Base-by-base conservation (phyloP, 106 monocot species). In the Dendrobium chrysotoxum region DNA sequence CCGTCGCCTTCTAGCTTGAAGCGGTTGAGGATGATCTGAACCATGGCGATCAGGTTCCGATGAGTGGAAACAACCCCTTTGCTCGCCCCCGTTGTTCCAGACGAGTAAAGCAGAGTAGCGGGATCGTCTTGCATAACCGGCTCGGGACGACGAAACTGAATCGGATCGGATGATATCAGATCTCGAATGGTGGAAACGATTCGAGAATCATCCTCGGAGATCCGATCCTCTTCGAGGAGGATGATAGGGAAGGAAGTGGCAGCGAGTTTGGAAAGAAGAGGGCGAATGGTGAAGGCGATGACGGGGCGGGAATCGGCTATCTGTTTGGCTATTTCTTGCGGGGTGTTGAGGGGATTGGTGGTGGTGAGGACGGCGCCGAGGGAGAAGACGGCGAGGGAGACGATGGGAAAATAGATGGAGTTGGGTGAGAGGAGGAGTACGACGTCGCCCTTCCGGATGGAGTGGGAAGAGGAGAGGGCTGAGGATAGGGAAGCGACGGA, bases 41-140 rank as follows among this genome's bases (percentile, higher is more conserved):
- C 88, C 92, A 92, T 94, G 25, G 97, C 80, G 80, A 98, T 94
- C 53, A 98, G 83, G 72, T 86, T 94, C 71, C 89, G 82, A 84
- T 98, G 97, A 45, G 97, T 91, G n/a, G 89, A 86, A 31, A 91
- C 85, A 53, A 94, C 94, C 18, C 92, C 97, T 64, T 98, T 98
- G 86, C 94, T 94, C 4, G 82, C 53, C 16, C 97, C 94, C 7
- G 97, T 98, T 1, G 97, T 98, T 5, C 97, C 94, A 4, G 97
- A 98, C 28, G 97, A 94, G 86, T 92, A 98, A 21, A 98, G 92
- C 18, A 94, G 82, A 11, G 94, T 88, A 8, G 94, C 94, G 5
- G 91, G 68, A 79, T 98, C 97, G 81, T 87, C 83, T 81, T 88
- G 92, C 38, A 53, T 78, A 5, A 93, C 86, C n/a, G 11, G 74